Conservation (phyloP, 1,139 yeast species). For the Suhomyces bokatorum region DNA sequence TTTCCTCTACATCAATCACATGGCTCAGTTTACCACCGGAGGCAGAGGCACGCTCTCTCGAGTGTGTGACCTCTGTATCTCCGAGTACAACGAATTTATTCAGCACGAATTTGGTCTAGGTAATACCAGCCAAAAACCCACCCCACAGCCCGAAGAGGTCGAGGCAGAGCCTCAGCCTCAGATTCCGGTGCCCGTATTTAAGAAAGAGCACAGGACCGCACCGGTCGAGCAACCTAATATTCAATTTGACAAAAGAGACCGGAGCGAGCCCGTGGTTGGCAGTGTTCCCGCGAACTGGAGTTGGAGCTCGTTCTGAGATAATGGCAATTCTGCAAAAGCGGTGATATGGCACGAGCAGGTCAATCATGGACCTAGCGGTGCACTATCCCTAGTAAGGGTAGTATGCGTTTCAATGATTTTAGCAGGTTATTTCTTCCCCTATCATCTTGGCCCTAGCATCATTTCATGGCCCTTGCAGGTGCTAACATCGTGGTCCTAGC, state of each 20-base stretch:
- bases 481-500: no score
- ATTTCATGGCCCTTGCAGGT: no score
- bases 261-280: constrained; percentile 42
- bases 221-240: constrained; percentile 5
- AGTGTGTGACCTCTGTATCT: constrained; percentile 76
- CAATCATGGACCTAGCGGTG: no score
- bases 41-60: constrained; percentile 72
- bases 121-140: constrained; percentile 10
- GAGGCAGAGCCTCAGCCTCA: background rate
- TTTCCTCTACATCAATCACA: constrained; percentile 59
- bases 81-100: constrained; percentile 61
- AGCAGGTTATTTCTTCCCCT: background rate
- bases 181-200: constrained; percentile 5
- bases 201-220: constrained; percentile 4
- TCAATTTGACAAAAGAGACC: constrained; percentile 10
- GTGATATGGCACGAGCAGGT: no score
- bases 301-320: constrained; percentile 62
- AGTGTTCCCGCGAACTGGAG: constrained; percentile 78
- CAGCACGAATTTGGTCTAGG: constrained; percentile 40
- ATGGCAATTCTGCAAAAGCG: no score
- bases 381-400: no score
- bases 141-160: background rate
- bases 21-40: constrained; percentile 75
- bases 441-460: no score
- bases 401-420: no score